Evolutionary conservation across 805 yeast genomes (phyloP), one percentile per base, ranked within the genome.

Genomic region (Candida sphagnicola): DNA sequence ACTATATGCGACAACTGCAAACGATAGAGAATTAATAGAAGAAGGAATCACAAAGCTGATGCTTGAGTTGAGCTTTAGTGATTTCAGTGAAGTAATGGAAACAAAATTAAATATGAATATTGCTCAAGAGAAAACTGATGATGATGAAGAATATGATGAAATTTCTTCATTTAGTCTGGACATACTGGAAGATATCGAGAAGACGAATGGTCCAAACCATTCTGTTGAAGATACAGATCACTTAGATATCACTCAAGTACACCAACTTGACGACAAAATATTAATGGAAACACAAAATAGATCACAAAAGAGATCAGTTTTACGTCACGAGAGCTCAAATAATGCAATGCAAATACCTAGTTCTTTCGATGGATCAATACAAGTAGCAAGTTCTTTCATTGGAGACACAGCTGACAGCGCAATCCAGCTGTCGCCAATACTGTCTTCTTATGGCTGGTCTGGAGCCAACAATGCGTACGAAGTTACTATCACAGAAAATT

Each of bases 261-360:
- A 46, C 8, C 49, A 42, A 17, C 28, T 54, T 18, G 59, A 56
- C 31, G 49, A 45, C 23, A 43, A 37, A 17, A 40, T 59, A 8
- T 30, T 58, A 28, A 19, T 34, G 23, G 44, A 26, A 26, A 50
- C 61, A 5, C 65, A 59, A 19, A 42, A 37, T 15, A 37, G 37
- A 39, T 16, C 29, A 12, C 31, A 31, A 18, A 30, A 38, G 17
- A 31, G 40, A 5, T 8, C n/a, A n/a, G n/a, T n/a, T n/a, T n/a
- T n/a, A n/a, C n/a, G n/a, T n/a, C n/a, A n/a, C n/a, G n/a, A n/a
- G n/a, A n/a, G n/a, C n/a, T n/a, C n/a, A n/a, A n/a, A 21, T 21
- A 11, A 11, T 21, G 8, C 11, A 11, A 8, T 21, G 11, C 25
- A 21, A 21, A 42, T 47, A 12, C 48, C 52, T 12, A 43, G 48